Base-by-base conservation (phyloP, 1,139 yeast genomes). In the Hyphopichia pseudoburtonii region DNA sequence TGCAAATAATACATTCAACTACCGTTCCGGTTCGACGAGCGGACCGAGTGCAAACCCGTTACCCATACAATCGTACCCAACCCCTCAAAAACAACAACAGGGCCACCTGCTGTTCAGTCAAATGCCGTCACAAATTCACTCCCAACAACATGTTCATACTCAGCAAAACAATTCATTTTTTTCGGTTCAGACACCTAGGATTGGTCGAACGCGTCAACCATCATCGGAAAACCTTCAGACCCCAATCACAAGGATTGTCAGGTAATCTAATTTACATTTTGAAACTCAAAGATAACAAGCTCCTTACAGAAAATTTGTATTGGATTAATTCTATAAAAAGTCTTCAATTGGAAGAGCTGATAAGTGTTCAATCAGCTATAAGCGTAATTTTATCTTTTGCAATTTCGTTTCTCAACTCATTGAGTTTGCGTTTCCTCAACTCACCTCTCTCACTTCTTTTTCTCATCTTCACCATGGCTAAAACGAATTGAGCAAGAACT, bases 381-480 rank as follows among this genome's bases (percentile, higher is more conserved):
- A 40, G 30, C 16, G 33, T 36, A 12, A 46, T 37, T 18, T 44
- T 42, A 26, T 43, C 44, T 28, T 31, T 41, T 41, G 59, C 66
- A 21, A 62, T 60, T n/a, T 60, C 65, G 28, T 48, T 40, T 34
- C 57, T 57, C 36, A 66, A 48, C 34, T 59, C 64, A 19, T 44
- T 38, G 30, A 66, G 45, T 39, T 51, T 57, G 17, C 38, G 21
- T 28, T 49, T 56, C 27, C 73, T 52, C 33, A 42, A 48, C 29
- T 54, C 54, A 3, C 64, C 53, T 40, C 51, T 58, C 35, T 61
- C 56, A 5, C 49, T 46, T 39, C 80, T 55, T 31, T 64, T 70
- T 46, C 63, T 70, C 18, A 83, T 64, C 38, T 81, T 61, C 6
- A 82, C 73, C 26, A 69, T 62, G 1, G 86, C 84, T 43, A 82